These are phyloP conservation scores for Xylariaceae sp. DNA, from an alignment of 2,329 filamentous ascomycete genomes.

Conservation along the genomic window DNA sequence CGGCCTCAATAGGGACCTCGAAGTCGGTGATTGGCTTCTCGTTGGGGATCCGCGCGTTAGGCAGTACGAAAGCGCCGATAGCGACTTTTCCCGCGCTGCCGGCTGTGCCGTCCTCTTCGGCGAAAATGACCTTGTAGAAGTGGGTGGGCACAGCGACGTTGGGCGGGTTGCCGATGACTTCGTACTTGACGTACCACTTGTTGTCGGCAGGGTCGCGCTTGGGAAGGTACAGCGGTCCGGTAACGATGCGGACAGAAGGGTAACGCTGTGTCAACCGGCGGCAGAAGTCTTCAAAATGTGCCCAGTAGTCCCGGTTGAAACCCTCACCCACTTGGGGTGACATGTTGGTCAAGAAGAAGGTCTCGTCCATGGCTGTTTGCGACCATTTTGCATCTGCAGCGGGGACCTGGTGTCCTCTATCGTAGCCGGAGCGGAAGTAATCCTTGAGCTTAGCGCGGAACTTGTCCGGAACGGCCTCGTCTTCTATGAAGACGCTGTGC, in stretches of 20 bases:
- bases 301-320: conserved; percentile 99
- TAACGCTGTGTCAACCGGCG: conserved; percentile 76
- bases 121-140: conserved; percentile 99
- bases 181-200: conserved; percentile 94
- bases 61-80: conserved; percentile 89
- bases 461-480: conserved; percentile 72
- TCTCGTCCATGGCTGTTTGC: conserved; percentile 90
- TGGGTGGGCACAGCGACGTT: conserved; percentile 96
- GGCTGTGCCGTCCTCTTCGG: conserved; percentile 66
- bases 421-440: conserved; percentile 93
- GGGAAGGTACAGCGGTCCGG: conserved; percentile 89
- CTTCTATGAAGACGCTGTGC: conserved; percentile 80
- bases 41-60: conserved; percentile 86
- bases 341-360: conserved; percentile 94
- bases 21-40: conserved; percentile 85
- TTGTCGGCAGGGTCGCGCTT: conserved; percentile 76
- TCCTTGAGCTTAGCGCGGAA: conserved; percentile 90
- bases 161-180: conserved; percentile 90
- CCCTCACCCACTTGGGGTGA: conserved; percentile 97
- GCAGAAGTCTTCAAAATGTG: conserved; percentile 97
- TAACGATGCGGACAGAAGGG: conserved; percentile 86
- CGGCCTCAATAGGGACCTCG: conserved; percentile 88
- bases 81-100: conserved; percentile 63
- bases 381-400: conserved; percentile 96
- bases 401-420: conserved; percentile 94